Base-by-base conservation (phyloP, 306 rosid species). In the Ormosia emarginata region DNA sequence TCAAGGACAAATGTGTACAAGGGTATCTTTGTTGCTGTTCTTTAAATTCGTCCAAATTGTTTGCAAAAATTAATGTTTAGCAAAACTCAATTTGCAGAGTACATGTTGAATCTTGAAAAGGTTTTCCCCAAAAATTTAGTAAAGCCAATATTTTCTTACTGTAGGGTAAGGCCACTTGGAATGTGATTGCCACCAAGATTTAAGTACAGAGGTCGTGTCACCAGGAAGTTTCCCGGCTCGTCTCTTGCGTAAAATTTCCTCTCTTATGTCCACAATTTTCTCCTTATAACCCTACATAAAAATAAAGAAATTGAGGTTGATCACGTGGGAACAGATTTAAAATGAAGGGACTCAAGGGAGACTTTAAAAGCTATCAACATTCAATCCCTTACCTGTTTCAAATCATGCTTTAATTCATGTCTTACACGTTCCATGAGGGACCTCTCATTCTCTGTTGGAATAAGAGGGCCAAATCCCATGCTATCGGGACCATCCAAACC, bases 211-310 rank as follows among this genome's bases (percentile, higher is more conserved):
- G 79, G 99, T 95, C 1, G 99, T 95, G 88, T 95, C 97, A 14
- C 99, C 97, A 5, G 99, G 99, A 89, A 93, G 99, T 78, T 95
- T 95, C 81, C 99, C 99, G 1, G 99, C 99, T 86, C 99, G 90
- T 82, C 99, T 95, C 93, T 95, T 95, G 73, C 99, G 91, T 84
- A 95, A 78, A 81, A 95, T 95, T 76, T 95, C 99, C 88, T 95
- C 99, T 81, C 99, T 85, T 64, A 95, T 93, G 85, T 93, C 99
- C 57, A 95, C 98, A 78, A 95, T 95, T 88, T 90, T 95, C 87
- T 92, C 98, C 87, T 95, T 95, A 84, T 95, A 95, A 71, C 97
- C 97, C 99, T 93, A 78, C 33, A 61, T 8, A 32, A 34, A 4
- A 57, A 81, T n/a, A 10, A 30, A 37, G 52, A 78, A 61, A 13